Conservation (phyloP, 176 grass and related monocot genomes). For the Alopecurus myosuroides region DNA sequence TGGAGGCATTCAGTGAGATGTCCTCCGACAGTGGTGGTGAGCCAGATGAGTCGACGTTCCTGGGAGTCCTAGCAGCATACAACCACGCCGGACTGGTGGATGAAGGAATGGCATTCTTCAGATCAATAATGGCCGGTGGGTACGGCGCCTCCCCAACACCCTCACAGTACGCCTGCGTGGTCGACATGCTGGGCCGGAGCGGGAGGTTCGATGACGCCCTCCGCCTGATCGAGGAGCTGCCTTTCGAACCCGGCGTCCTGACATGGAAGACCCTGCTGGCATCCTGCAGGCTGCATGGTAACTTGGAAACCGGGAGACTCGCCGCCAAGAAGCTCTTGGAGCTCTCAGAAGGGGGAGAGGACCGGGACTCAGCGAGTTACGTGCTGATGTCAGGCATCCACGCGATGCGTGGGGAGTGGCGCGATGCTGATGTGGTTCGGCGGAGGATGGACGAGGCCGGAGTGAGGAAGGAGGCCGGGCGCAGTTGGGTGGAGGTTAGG, state of each 20-base stretch:
- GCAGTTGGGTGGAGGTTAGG: slow-evolving; percentile 71
- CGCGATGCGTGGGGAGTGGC: slow-evolving; percentile 66
- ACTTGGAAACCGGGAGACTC: slow-evolving; percentile 62
- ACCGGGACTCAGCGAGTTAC: slow-evolving; percentile 30
- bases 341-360: slow-evolving; percentile 9
- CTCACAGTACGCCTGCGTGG: too few relatives aligned
- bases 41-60: too few relatives aligned
- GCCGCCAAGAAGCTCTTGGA: slow-evolving; percentile 45
- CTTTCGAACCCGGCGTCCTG: slow-evolving; percentile 37
- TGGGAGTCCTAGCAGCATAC: too few relatives aligned
- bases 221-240: slow-evolving; percentile 45
- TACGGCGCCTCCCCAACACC: too few relatives aligned
- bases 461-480: slow-evolving; percentile 31
- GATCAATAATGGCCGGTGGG: too few relatives aligned
- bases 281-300: slow-evolving; percentile 51
- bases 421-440: slow-evolving; percentile 33
- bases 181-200: too few relatives aligned
- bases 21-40: too few relatives aligned
- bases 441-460: slow-evolving; percentile 15
- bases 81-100: too few relatives aligned
- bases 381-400: slow-evolving; percentile 71
- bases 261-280: slow-evolving; percentile 67
- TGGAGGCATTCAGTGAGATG: too few relatives aligned
- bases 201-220: slow-evolving; percentile 48
- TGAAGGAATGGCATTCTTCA: too few relatives aligned